These are phyloP conservation scores for Hippophae rhamnoides DNA, from an alignment of 306 rosid genomes.

Conservation along the genomic window DNA sequence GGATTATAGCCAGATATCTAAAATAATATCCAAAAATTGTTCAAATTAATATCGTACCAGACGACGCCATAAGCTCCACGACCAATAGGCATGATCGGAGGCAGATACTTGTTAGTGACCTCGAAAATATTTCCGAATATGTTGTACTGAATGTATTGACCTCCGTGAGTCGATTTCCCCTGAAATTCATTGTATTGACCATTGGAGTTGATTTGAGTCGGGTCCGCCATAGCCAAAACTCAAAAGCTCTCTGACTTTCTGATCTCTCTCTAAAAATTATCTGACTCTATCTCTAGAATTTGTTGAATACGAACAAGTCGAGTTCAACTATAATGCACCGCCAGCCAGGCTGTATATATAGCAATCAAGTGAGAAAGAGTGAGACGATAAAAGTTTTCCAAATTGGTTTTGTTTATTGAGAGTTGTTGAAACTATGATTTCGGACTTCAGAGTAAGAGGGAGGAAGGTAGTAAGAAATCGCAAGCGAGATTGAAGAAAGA, in stretches of 20 bases:
- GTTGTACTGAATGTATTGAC: conserved; percentile 72
- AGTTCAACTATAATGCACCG: no score
- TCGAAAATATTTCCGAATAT: conserved; percentile 87
- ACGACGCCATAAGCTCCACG: conserved; percentile 97
- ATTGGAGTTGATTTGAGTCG: conserved; percentile 21
- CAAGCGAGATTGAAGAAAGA: conserved; percentile 24
- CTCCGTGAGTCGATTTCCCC: conserved; percentile 62
- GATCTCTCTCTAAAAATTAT: no score
- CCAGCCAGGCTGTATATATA: no score
- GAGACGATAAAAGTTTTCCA: conserved; percentile 7
- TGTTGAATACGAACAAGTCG: no score
- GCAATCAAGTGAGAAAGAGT: conserved; percentile 3
- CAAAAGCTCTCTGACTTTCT: no score
- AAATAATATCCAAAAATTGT: not conserved
- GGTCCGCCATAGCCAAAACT: conserved; percentile 44
- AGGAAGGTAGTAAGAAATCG: conserved; percentile 53
- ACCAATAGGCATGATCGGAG: conserved; percentile 92
- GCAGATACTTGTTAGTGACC: conserved; percentile 71
- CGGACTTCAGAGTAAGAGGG: conserved; percentile 37
- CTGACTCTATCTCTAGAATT: no score
- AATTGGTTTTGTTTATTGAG: not conserved
- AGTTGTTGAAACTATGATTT: not conserved
- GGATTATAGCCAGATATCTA: not conserved
- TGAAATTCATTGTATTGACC: conserved; percentile 40
- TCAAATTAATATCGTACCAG: conserved; percentile 37